Conservation (phyloP, 768 basidiomycete genomes). For the Mycena maculata region DNA sequence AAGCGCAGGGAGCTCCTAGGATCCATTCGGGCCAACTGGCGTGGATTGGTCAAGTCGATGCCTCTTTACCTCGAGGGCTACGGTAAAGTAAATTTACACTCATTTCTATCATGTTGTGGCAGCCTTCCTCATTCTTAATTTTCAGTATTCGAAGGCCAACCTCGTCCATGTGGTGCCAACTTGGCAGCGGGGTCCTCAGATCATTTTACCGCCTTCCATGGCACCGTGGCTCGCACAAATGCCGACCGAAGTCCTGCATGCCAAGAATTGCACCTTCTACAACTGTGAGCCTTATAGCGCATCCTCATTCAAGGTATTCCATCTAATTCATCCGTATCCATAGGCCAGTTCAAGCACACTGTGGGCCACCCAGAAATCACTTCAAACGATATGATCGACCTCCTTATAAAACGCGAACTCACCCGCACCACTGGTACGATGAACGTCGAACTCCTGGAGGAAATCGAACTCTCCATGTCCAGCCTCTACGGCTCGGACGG, state of each 20-base stretch:
- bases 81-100: conserved; percentile 8
- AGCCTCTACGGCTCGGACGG: background rate
- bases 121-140: background rate
- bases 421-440: conserved; percentile 20
- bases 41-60: conserved; percentile 20
- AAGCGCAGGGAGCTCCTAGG: conserved; percentile 7
- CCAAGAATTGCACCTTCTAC: conserved; percentile 26
- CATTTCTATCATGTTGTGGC: background rate
- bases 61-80: conserved; percentile 25
- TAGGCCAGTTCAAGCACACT: conserved; percentile 24
- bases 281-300: background rate
- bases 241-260: conserved; percentile 25
- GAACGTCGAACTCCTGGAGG: conserved; percentile 13
- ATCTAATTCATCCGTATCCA: background rate
- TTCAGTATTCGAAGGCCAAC: background rate
- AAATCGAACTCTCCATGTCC: conserved; percentile 2
- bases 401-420: conserved; percentile 27
- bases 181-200: conserved; percentile 25
- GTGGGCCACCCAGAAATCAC: conserved; percentile 25
- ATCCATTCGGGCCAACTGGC: conserved; percentile 23
- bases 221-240: conserved; percentile 18
- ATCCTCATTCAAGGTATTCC: too few species aligned
- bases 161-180: conserved; percentile 16
- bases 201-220: conserved; percentile 24
- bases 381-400: conserved; percentile 24